phyloP scores from a whole-genome alignment of 2,329 filamentous ascomycete species.

The Fusarium concolor region DNA sequence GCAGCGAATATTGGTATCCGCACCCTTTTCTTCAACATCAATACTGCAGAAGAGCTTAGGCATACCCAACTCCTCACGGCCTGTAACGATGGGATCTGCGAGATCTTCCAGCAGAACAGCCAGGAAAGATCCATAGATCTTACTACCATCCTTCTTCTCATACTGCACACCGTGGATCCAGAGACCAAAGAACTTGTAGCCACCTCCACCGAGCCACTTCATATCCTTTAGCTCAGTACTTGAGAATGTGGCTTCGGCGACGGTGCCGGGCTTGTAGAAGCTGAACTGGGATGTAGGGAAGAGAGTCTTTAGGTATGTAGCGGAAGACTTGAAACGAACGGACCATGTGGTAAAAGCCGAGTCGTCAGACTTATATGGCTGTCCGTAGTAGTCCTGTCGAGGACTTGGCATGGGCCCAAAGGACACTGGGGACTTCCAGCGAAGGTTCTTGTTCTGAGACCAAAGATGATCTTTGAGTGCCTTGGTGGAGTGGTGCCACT shows the following conservation, averaged over 20 bases:
- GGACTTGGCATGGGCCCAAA: slow-evolving; percentile 43
- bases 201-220: slow-evolving; percentile 70
- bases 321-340: slow-evolving; percentile 62
- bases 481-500: slow-evolving; percentile 35
- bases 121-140: slow-evolving; percentile 64
- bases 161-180: slow-evolving; percentile 73
- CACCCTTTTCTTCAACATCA: slow-evolving; percentile 48
- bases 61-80: slow-evolving; percentile 71
- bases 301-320: slow-evolving; percentile 61
- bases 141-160: slow-evolving; percentile 59
- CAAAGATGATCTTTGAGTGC: slow-evolving; percentile 28
- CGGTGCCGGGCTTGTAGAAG: slow-evolving; percentile 58
- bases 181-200: slow-evolving; percentile 68
- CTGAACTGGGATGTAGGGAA: slow-evolving; percentile 56
- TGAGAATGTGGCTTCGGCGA: slow-evolving; percentile 58
- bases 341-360: slow-evolving; percentile 59
- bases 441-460: slow-evolving; percentile 10
- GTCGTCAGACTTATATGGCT: not conserved
- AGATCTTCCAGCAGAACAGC: slow-evolving; percentile 69
- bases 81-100: slow-evolving; percentile 69
- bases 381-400: slow-evolving; percentile 28
- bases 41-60: slow-evolving; percentile 68
- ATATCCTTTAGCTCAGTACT: slow-evolving; percentile 61
- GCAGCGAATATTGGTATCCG: not conserved
- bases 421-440: slow-evolving; percentile 37